Conservation (phyloP, 2,329 filamentous ascomycete species). For the Cytospora piceicola region DNA sequence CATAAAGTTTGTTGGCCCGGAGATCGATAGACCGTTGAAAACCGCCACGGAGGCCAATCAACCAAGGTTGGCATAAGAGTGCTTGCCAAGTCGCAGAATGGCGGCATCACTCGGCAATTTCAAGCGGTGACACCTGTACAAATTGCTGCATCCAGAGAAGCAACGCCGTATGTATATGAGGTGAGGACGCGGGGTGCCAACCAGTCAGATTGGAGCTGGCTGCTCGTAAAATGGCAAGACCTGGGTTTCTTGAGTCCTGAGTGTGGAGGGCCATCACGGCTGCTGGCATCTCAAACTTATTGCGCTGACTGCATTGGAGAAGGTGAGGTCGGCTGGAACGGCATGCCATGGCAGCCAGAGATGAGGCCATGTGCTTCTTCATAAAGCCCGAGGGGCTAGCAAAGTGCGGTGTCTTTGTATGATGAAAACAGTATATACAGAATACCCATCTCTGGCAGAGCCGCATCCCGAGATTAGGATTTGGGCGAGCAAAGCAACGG, state of each 20-base stretch:
- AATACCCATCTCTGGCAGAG: conserved; percentile 2
- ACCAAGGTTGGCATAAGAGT: background rate
- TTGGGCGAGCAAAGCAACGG: conserved; percentile 31
- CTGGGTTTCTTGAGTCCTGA: too few relatives aligned
- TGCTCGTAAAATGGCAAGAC: background rate
- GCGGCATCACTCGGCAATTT: conserved; percentile 21
- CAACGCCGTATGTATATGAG: background rate
- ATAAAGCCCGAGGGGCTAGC: background rate
- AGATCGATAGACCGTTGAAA: background rate
- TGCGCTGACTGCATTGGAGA: background rate
- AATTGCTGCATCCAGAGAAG: background rate
- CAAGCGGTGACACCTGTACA: conserved; percentile 10
- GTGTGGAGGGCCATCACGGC: background rate
- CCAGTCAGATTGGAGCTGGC: background rate
- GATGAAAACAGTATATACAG: background rate
- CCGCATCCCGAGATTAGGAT: conserved; percentile 21
- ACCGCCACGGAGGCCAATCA: background rate
- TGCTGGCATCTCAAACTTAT: background rate
- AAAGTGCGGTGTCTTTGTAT: background rate
- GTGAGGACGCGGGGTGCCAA: background rate
- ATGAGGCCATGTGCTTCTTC: background rate
- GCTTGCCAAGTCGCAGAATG: conserved; percentile 21
- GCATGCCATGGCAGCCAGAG: background rate
- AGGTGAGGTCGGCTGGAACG: background rate
- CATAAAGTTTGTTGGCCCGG: background rate